phyloP scores from a whole-genome alignment of 345 rosid species.

The Lumnitzera littorea region DNA sequence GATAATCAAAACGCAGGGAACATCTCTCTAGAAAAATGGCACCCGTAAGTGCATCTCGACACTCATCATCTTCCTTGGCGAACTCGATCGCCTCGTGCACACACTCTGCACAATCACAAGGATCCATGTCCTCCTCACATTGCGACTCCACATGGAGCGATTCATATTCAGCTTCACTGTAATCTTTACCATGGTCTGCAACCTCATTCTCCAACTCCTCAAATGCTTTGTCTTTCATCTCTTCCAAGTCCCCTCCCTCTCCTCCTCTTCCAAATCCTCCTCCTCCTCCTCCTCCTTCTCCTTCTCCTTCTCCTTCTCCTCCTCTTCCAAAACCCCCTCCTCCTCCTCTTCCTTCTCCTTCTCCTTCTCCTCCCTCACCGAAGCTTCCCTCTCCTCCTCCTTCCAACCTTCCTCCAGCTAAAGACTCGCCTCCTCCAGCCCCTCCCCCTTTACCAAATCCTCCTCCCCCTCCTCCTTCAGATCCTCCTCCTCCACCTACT shows the following conservation, averaged over 20 bases:
- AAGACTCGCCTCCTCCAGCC: no score
- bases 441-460: not conserved
- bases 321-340: no score
- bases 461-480: not conserved
- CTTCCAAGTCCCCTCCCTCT: no score
- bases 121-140: conserved; percentile 53
- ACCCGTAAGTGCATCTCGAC: conserved; percentile 38
- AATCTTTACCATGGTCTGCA: conserved; percentile 25
- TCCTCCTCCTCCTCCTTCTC: no score
- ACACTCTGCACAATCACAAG: conserved; percentile 60
- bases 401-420: no score
- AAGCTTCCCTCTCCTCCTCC: no score
- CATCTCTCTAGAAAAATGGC: conserved; percentile 51
- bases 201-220: conserved; percentile 17
- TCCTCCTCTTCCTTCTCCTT: no score
- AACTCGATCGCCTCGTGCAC: conserved; percentile 35
- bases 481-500: not conserved
- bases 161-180: conserved; percentile 28
- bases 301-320: no score
- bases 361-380: no score
- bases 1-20: conserved; percentile 38
- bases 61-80: conserved; percentile 29
- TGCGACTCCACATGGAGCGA: conserved; percentile 42
- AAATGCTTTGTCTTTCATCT: no score
- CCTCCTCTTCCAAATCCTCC: no score